These are phyloP conservation scores for Annulohypoxylon maeteangense DNA, from an alignment of 495 filamentous ascomycete species.

Conservation along the genomic window DNA sequence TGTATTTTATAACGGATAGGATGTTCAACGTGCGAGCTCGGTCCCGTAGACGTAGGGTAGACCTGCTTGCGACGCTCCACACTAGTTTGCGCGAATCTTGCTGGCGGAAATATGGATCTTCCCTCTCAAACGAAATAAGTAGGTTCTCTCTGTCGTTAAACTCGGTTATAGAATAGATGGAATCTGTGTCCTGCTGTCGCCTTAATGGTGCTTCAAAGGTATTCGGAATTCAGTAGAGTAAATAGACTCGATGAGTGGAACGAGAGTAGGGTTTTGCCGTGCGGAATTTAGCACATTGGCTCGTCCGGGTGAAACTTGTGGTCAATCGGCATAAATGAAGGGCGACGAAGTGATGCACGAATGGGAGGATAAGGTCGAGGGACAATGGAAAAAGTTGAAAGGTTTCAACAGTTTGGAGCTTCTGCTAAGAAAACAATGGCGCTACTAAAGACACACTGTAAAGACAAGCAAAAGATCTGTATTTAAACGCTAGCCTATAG, in stretches of 20 bases:
- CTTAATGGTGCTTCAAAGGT: not conserved
- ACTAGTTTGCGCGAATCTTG: not conserved
- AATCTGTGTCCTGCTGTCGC: not conserved
- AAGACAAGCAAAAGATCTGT: slow-evolving; percentile 21
- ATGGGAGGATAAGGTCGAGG: slow-evolving; percentile 5
- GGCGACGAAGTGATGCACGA: not conserved
- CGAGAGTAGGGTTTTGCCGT: not conserved
- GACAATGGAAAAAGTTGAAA: slow-evolving; percentile 27
- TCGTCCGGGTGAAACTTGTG: not conserved
- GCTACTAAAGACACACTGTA: slow-evolving; percentile 24
- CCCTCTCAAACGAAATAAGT: not conserved
- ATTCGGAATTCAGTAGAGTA: not conserved
- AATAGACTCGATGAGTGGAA: not conserved
- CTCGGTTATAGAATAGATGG: not conserved
- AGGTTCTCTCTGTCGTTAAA: not conserved
- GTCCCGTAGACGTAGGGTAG: not conserved
- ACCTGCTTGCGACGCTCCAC: not conserved
- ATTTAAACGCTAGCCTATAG: not conserved
- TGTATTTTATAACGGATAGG: no score
- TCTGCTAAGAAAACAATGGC: slow-evolving; percentile 33
- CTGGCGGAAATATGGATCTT: not conserved
- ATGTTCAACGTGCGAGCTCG: not conserved
- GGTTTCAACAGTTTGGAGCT: slow-evolving; percentile 36
- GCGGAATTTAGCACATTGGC: not conserved
- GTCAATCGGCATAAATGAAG: slow-evolving; percentile 14